Percentiles rank a stretch among this genome's conserved stretches.
These are phyloP conservation scores for Ceratobasidium sp. DNA, from an alignment of 1,284 basidiomycete species.

Conservation along the genomic window DNA sequence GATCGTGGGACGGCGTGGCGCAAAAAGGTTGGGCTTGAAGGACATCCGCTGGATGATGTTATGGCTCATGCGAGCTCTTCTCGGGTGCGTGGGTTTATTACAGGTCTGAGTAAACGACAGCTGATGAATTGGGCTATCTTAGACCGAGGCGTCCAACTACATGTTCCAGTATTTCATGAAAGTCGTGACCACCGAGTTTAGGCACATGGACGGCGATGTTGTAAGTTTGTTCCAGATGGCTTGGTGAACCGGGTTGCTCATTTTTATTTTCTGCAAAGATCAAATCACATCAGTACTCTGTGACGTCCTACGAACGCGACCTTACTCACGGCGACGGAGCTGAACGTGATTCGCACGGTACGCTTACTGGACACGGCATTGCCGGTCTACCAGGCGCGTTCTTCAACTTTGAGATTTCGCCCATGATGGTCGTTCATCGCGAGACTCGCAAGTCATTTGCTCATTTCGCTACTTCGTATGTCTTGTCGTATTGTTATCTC, in stretches of 20 bases:
- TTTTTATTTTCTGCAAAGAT: slow-evolving; percentile 54
- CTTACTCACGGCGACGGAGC: slow-evolving; percentile 60
- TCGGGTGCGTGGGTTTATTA: slow-evolving; percentile 4
- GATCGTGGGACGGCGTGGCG: slow-evolving; percentile 67
- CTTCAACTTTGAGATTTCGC: slow-evolving; percentile 99
- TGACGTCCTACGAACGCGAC: slow-evolving; percentile 96
- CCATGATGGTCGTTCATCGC: slow-evolving; percentile 89
- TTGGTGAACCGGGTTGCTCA: not conserved
- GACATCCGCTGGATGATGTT: slow-evolving; percentile 83
- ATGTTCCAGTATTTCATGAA: slow-evolving; percentile 99
- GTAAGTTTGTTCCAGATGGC: slow-evolving; percentile 54
- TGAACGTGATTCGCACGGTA: slow-evolving; percentile 68
- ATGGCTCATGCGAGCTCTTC: slow-evolving; percentile 62
- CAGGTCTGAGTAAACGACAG: not conserved
- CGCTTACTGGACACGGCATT: slow-evolving; percentile 82
- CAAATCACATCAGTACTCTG: slow-evolving; percentile 90
- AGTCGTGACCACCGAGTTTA: slow-evolving; percentile 92
- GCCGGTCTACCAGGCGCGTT: slow-evolving; percentile 82
- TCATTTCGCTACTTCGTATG: slow-evolving; percentile 95
- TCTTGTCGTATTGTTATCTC: slow-evolving; percentile 42
- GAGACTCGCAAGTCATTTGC: slow-evolving; percentile 94
- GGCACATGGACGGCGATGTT: slow-evolving; percentile 74
- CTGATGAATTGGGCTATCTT: slow-evolving; percentile 23
- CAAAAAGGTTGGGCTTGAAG: slow-evolving; percentile 72
- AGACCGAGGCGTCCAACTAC: slow-evolving; percentile 76